Evolutionary conservation across 129 eudicot genomes (phyloP), one percentile per base, ranked within the genome.

Genomic region (Helianthus tuberosus): DNA sequence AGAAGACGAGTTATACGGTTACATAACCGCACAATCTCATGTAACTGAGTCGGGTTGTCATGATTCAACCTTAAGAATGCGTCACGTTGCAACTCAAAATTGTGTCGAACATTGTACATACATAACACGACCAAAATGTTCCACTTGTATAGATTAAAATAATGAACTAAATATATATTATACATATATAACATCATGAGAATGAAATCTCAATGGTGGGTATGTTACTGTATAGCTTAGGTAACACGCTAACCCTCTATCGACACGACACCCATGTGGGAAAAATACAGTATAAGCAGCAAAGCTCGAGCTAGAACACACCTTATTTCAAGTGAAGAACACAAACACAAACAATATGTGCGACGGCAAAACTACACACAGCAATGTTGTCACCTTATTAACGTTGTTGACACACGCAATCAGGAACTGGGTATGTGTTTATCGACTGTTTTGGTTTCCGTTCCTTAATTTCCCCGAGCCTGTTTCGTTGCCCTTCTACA

Each of bases 341-440:
- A 48, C 76, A 70, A 61, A 50, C 77, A 64, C 35, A 77, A 61
- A 48, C 70, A 68, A 68, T 58, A 77, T 53, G 74, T 79, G 83
- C 68, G 39, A 61, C 58, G 4, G 65, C 38, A 75, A 54, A 75
- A 41, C 67, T 75, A 75, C 74, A 76, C 74, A 27, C 73, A 47
- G 13, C 68, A 60, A 25, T 35, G 59, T 20, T 13, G 20, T 51
- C 43, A 39, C 71, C 77, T 85, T 71, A 87, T 85, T 71, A 87
- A 55, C 74, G 86, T 72, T 81, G 91, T 73, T 81, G 91, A 78
- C 99, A 94, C 96, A 91, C 89, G 60, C 99, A 94, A 88, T 94
- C 99, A 2, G 99, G 99, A 68, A 91, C 97, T 25, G 99, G 99
- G 44, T 94, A 94, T 1, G 99, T 94, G 53, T 91, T 91, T 46